Percentiles rank a stretch among this genome's conserved stretches.
Evolutionary conservation across 78 protist genomes (phyloP).

Genomic region (Dictyostelium capitatum): DNA sequence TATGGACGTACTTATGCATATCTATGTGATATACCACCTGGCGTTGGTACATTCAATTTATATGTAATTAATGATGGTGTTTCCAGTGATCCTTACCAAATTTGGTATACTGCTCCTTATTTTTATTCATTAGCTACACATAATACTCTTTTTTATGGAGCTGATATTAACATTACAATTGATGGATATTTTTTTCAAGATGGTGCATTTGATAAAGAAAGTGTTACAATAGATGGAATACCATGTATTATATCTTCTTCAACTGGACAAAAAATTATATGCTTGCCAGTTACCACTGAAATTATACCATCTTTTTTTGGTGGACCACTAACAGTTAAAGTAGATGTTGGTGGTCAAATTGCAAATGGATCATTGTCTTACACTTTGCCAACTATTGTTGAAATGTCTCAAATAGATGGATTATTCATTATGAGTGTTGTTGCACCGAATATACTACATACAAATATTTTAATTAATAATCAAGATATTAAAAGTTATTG

Average conservation of each 20-base stretch:
- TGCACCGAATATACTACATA: not conserved
- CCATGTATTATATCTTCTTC: not conserved
- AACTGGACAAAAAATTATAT: too few relatives aligned
- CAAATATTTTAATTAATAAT: not conserved
- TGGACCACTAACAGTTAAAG: too few relatives aligned
- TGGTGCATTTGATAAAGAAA: not conserved
- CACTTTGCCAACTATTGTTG: not conserved
- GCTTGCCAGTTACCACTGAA: not conserved
- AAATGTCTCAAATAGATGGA: not conserved
- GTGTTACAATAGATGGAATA: not conserved
- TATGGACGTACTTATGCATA: too few relatives aligned
- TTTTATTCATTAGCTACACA: too few relatives aligned
- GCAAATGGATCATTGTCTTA: too few relatives aligned
- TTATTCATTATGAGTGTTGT: not conserved
- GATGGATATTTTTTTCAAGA: not conserved
- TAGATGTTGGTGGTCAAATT: not conserved
- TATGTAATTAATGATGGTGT: too few relatives aligned
- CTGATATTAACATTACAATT: too few relatives aligned
- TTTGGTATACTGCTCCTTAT: too few relatives aligned
- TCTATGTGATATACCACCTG: too few relatives aligned
- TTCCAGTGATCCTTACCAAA: too few relatives aligned
- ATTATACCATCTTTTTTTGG: not conserved
- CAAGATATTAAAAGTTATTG: not conserved
- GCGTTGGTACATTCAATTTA: too few relatives aligned
- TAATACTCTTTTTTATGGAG: too few relatives aligned